Base-by-base conservation (phyloP, 2,329 filamentous ascomycete genomes). In the Xylariaceae sp. region DNA sequence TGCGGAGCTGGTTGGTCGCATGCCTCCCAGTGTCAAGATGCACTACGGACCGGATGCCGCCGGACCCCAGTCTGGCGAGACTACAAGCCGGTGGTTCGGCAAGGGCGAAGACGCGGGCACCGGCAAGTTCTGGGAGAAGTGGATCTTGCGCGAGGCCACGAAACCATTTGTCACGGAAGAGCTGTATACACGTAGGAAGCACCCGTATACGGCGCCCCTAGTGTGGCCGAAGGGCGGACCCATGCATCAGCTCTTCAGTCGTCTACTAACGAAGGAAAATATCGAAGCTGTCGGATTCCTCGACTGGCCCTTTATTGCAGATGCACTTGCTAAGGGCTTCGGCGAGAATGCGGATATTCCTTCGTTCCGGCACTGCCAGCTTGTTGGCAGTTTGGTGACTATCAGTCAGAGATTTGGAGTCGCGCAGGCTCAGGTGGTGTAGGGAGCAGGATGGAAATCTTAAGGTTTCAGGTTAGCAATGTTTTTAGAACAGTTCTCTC, bases 101-200 rank as follows among this genome's bases (percentile, higher is more conserved):
- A 36, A 29, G 2, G 36, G 40, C 12, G 28, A 45, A 24, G 37
- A 44, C 2, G 28, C 50, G 19, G 47, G 43, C 12, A 31, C 49
- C 12, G 24, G 34, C 17, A 33, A 48, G 24, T 56, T 63, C 46
- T 59, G 54, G 57, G 60, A 65, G 58, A 65, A 65, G 21, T 65
- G 62, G 62, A 63, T 63, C 29, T 49, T 63, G 40, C 57, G 62
- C 34, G 57, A 65, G 46, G 60, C 60, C 3, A 58, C 56, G n/a
- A 41, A 37, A 6, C 56, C 63, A 6, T 63, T 62, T 49, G 53
- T 65, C 43, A 63, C 63, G 3, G 51, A 47, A 6, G 51, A 54
- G 26, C 43, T 54, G 2, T 47, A 54, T n/a, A 17, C 28, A 11
- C 43, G 51, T 6, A 28, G 36, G 23, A 46, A 54, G 28, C 33